Conservation (phyloP, 1,284 basidiomycete species). For the Ceratorhiza oryzae-sativae region DNA sequence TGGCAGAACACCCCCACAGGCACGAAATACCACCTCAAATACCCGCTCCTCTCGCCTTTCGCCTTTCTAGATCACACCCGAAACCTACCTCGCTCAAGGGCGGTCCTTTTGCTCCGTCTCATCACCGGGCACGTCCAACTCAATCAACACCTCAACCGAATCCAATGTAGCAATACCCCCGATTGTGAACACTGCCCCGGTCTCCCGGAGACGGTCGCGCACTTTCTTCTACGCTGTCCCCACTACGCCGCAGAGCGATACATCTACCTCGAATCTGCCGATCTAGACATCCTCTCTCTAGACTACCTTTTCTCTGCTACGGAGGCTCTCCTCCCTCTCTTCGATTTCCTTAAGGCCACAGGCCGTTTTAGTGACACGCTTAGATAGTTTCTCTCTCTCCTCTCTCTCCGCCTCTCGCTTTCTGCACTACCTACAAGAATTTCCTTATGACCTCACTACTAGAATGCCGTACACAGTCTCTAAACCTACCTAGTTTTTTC, state of each 20-base stretch:
- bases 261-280: not conserved
- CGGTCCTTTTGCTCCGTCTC: conserved; percentile 1
- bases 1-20: too few relatives aligned
- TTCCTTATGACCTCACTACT: too few relatives aligned
- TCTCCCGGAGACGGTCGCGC: not conserved
- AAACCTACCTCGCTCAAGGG: not conserved
- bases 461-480: not conserved
- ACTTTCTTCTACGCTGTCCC: not conserved
- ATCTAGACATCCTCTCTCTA: not conserved
- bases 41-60: not conserved
- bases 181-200: not conserved
- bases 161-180: not conserved
- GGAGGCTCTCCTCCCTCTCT: not conserved
- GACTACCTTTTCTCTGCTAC: conserved; percentile 6
- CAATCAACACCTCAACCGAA: conserved; percentile 1
- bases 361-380: not conserved
- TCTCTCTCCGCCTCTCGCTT: too few relatives aligned
- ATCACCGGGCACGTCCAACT: conserved; percentile 7
- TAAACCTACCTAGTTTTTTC: too few relatives aligned
- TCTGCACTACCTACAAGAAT: too few relatives aligned
- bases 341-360: conserved; percentile 13
- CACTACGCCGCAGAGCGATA: not conserved
- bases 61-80: too few relatives aligned
- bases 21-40: not conserved
- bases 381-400: not conserved